Conservation (phyloP, 306 rosid species). For the Parietaria judaica region DNA sequence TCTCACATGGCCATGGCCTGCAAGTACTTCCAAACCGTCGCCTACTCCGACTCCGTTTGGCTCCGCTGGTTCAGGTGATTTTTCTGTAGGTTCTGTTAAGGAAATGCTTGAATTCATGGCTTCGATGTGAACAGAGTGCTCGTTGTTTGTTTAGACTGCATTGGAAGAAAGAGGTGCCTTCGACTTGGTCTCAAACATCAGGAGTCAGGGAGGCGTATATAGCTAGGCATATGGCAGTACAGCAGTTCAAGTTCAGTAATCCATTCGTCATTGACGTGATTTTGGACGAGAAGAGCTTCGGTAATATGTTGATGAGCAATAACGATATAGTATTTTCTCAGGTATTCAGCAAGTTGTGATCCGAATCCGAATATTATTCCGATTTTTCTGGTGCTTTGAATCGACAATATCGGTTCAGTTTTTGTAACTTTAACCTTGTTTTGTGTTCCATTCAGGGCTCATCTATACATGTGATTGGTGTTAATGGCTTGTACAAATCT, state of each 20-base stretch:
- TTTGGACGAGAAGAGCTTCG: slow-evolving; percentile 17
- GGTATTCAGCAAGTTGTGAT: slow-evolving; percentile 20
- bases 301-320: slow-evolving; percentile 34
- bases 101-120: neutral
- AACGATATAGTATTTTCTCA: slow-evolving; percentile 30
- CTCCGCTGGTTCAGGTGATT: slow-evolving; percentile 46
- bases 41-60: slow-evolving; percentile 75
- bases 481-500: slow-evolving; percentile 20
- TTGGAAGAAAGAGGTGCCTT: slow-evolving; percentile 35
- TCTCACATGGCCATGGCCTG: slow-evolving; percentile 62
- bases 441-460: slow-evolving; percentile 46
- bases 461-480: slow-evolving; percentile 20
- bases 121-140: neutral
- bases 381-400: neutral
- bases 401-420: no score
- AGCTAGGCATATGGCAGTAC: slow-evolving; percentile 33
- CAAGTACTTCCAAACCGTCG: slow-evolving; percentile 45
- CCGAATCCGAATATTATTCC: neutral
- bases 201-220: slow-evolving; percentile 52
- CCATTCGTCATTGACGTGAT: slow-evolving; percentile 24
- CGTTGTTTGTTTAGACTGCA: slow-evolving; percentile 30
- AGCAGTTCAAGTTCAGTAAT: slow-evolving; percentile 53
- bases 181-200: slow-evolving; percentile 13
- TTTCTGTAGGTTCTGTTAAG: neutral
- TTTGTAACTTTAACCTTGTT: neutral